Evolutionary conservation across 2,329 filamentous ascomycete species (phyloP).

Genomic region (Penicillium sp.): DNA sequence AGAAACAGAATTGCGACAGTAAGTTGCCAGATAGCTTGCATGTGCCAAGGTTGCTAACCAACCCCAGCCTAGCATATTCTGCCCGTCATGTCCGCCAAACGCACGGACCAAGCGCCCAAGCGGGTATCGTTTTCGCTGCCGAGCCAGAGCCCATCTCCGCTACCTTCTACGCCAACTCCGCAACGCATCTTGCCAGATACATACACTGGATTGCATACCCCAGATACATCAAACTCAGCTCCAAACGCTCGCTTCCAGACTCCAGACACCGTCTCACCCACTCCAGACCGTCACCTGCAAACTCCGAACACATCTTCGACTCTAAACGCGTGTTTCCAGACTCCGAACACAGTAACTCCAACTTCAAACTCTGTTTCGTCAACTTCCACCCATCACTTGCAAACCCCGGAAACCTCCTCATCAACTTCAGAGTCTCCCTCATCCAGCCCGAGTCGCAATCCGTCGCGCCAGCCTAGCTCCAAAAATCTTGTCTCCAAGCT

Average conservation of each 20-base stretch:
- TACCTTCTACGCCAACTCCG: neutral
- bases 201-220: neutral
- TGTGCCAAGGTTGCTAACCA: slow-evolving; percentile 3
- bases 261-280: neutral
- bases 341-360: neutral
- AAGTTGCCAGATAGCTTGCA: slow-evolving; percentile 7
- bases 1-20: neutral
- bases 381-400: neutral
- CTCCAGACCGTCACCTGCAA: neutral
- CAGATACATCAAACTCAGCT: neutral
- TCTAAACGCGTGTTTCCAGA: too few species aligned
- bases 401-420: neutral
- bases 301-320: neutral
- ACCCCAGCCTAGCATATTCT: slow-evolving; percentile 17
- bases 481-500: slow-evolving; percentile 19
- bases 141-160: neutral
- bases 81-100: slow-evolving; percentile 23
- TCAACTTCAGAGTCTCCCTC: neutral
- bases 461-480: slow-evolving; percentile 12
- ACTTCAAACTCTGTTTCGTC: neutral
- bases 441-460: neutral
- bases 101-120: slow-evolving; percentile 19
- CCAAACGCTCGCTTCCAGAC: neutral
- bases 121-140: slow-evolving; percentile 7
- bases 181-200: neutral